Evolutionary conservation across 2,329 filamentous ascomycete genomes (phyloP), one percentile per base, ranked within the genome.

Genomic region (Magnaporthiopsis poae): DNA sequence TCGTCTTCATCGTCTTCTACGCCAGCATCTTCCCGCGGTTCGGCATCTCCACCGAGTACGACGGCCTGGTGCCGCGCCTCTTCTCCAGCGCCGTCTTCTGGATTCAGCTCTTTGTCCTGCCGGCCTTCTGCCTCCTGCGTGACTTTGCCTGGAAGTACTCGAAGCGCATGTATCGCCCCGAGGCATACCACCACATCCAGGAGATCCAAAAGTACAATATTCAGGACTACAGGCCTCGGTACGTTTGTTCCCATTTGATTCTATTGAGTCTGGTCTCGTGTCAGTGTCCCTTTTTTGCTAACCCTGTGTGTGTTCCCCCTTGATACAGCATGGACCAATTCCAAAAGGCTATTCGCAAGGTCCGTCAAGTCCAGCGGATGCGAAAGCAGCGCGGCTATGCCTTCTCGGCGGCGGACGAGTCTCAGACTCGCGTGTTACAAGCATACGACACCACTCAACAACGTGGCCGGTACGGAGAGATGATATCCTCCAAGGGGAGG

Each of bases 161-260:
- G 69, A 97, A 96, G 82, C 86, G 95, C 70, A 97, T 99, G 92
- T 99, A 98, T 80, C 89, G 88, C 71, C 95, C 95, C 29, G 90
- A 97, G 79, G 88, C 91, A 61, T 99, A 99, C 74, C 95, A 99
- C 73, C 95, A 99, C 77, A 95, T 99, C 70, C 95, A 99, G 78
- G 95, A 99, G 80, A 99, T 65, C 72, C 95, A 99, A 78, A 99
- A 99, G 80, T 99, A 98, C 81, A 99, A 99, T 73, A 96, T 99
- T 68, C 95, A 99, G 80, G 95, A 99, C 80, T 99, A 99, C 79
- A 85, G 95, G 74, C 95, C 95, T 69, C 88, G 95, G 91, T 93
- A 85, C 71, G 84, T 61, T 18, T 18, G 56, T 21, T 39, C 59
- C 36, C 15, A 25, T 68, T 61, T 18, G 8, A 8, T 2, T 12